Evolutionary conservation across 2,329 filamentous ascomycete genomes (phyloP).

Genomic region (Chaetomium globosum): DNA sequence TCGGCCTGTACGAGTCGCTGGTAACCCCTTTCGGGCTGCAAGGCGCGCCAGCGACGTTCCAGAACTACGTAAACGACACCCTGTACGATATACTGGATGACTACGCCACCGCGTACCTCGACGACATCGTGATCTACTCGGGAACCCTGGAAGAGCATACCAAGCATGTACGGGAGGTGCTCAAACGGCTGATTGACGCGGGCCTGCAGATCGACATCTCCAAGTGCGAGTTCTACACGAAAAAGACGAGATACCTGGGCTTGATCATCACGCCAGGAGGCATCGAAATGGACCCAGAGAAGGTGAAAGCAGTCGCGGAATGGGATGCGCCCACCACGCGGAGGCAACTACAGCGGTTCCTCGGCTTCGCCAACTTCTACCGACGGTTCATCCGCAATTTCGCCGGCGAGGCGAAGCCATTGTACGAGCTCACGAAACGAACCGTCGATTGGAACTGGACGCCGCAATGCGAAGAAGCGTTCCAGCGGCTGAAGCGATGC

Average conservation of each 20-base stretch:
- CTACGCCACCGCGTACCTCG: neutral
- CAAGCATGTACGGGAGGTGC: neutral
- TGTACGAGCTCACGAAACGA: conserved; percentile 8
- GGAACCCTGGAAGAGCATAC: neutral
- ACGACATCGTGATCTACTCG: conserved; percentile 4
- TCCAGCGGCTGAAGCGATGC: neutral
- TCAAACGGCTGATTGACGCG: neutral
- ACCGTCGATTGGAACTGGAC: neutral
- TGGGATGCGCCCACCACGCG: neutral
- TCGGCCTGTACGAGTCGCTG: conserved; percentile 3
- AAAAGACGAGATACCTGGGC: conserved; percentile 1
- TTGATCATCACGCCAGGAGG: neutral
- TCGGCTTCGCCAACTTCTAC: conserved; percentile 21
- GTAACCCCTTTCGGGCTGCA: neutral
- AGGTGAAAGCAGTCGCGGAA: neutral
- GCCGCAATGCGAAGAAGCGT: neutral
- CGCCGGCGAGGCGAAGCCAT: neutral
- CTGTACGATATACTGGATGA: neutral
- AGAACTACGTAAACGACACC: neutral
- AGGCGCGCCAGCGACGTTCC: neutral
- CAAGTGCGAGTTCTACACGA: conserved; percentile 3
- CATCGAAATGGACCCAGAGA: conserved; percentile 4
- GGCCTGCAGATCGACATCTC: conserved; percentile 2
- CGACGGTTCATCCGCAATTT: conserved; percentile 6
- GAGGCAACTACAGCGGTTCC: neutral